Evolutionary conservation across 345 rosid genomes (phyloP).

Genomic region (Xanthoceras sorbifolium): DNA sequence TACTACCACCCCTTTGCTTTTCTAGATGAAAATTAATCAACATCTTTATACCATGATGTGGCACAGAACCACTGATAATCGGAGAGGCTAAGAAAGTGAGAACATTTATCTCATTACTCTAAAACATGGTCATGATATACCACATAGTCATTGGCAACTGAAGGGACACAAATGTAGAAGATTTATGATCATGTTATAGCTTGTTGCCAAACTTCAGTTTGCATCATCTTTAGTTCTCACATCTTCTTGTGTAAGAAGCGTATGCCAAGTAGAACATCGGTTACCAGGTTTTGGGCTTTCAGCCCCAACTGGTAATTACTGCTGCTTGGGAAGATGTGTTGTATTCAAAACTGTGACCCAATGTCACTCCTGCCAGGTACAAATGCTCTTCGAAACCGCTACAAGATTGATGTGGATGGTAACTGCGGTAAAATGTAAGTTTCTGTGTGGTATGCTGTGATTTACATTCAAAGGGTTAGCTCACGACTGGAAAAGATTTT

Average conservation of each 20-base stretch:
- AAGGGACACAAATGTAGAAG: background rate
- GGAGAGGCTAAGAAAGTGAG: background rate
- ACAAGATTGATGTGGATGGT: constrained; percentile 61
- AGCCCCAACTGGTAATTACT: no score
- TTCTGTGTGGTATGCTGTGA: background rate
- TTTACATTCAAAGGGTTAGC: background rate
- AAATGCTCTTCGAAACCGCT: constrained; percentile 61
- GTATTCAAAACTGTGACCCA: background rate
- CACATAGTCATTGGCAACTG: background rate
- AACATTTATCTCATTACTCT: background rate
- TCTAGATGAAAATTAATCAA: background rate
- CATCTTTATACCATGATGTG: background rate
- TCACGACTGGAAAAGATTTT: background rate
- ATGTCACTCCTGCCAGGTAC: constrained; percentile 40
- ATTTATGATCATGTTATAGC: background rate
- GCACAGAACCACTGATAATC: background rate
- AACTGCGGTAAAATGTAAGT: constrained; percentile 63
- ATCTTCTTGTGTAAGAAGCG: no score
- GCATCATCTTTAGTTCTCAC: background rate
- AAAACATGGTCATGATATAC: background rate
- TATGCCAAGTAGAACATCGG: no score
- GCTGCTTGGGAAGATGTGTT: background rate
- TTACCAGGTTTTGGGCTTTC: no score
- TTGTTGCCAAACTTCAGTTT: background rate
- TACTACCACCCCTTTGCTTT: background rate